Conservation (phyloP, 2,329 filamentous ascomycete genomes). For the Pleochaeta shiraiana region DNA sequence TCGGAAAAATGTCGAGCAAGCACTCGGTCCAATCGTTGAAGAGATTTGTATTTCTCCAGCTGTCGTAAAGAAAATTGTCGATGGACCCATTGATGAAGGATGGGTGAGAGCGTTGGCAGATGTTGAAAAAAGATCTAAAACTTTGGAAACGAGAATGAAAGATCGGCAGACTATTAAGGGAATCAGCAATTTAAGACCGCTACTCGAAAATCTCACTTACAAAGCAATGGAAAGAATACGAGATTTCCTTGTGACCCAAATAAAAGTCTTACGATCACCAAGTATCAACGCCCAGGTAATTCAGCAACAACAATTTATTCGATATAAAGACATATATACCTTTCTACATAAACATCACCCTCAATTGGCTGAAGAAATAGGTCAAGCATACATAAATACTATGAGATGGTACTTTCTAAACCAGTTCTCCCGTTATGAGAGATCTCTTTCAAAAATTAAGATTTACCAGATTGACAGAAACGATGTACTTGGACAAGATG, state of each 20-base stretch:
- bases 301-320: slow-evolving; percentile 77
- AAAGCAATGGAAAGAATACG: slow-evolving; percentile 91
- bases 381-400: slow-evolving; percentile 86
- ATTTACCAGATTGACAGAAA: slow-evolving; percentile 64
- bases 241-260: slow-evolving; percentile 84
- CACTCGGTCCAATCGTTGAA: slow-evolving; percentile 73
- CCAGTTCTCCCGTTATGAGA: slow-evolving; percentile 74
- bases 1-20: slow-evolving; percentile 69
- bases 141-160: slow-evolving; percentile 44
- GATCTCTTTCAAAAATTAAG: slow-evolving; percentile 65
- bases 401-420: slow-evolving; percentile 98
- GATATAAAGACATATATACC: slow-evolving; percentile 68
- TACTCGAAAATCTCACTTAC: slow-evolving; percentile 63
- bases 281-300: slow-evolving; percentile 96
- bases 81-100: slow-evolving; percentile 71
- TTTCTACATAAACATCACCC: slow-evolving; percentile 71
- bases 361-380: slow-evolving; percentile 72
- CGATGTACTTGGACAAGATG: slow-evolving; percentile 64
- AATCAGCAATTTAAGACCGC: slow-evolving; percentile 59
- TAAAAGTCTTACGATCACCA: slow-evolving; percentile 81
- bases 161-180: slow-evolving; percentile 48
- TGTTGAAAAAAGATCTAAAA: slow-evolving; percentile 53
- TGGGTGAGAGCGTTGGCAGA: slow-evolving; percentile 74
- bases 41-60: slow-evolving; percentile 74
- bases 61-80: slow-evolving; percentile 65